phyloP scores from a whole-genome alignment of 73 alveolate genomes.

The Diophrys appendiculata region DNA sequence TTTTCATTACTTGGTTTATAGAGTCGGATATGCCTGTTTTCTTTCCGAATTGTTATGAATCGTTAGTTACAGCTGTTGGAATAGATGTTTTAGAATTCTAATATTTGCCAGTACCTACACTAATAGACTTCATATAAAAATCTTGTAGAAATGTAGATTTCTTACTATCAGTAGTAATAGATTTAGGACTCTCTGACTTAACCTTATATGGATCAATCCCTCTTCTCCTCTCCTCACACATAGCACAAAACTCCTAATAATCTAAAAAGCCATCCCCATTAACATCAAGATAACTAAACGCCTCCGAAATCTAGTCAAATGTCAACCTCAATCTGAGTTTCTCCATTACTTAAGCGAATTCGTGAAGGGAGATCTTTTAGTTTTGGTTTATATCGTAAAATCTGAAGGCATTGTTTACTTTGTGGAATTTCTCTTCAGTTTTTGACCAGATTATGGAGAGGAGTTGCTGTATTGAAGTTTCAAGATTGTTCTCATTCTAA shows the following conservation, averaged over 20 bases:
- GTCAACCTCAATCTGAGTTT: background rate
- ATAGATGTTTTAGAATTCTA: too few relatives aligned
- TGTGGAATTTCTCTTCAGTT: constrained; percentile 17
- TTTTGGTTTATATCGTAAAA: constrained; percentile 22
- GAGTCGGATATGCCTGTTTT: too few relatives aligned
- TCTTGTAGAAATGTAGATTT: too few relatives aligned
- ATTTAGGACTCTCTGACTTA: too few relatives aligned
- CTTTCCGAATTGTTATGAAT: too few relatives aligned
- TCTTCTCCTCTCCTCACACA: constrained; percentile 25
- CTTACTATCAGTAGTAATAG: too few relatives aligned
- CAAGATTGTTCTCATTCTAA: too few relatives aligned
- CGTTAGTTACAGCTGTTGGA: too few relatives aligned
- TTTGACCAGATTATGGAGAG: constrained; percentile 21
- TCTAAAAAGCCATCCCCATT: constrained; percentile 14
- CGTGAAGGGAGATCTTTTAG: constrained; percentile 9
- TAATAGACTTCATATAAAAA: too few relatives aligned
- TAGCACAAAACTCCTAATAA: constrained; percentile 22
- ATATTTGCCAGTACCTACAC: too few relatives aligned
- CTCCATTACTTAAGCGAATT: constrained; percentile 13
- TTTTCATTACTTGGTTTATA: too few relatives aligned
- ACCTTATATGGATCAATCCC: constrained; percentile 25
- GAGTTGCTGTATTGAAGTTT: too few relatives aligned
- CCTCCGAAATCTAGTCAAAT: background rate
- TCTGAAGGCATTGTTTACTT: constrained; percentile 13
- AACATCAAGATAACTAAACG: background rate